Evolutionary conservation across 768 basidiomycete species (phyloP), one percentile per base, ranked within the genome.

Genomic region (Tricholoma terreum): DNA sequence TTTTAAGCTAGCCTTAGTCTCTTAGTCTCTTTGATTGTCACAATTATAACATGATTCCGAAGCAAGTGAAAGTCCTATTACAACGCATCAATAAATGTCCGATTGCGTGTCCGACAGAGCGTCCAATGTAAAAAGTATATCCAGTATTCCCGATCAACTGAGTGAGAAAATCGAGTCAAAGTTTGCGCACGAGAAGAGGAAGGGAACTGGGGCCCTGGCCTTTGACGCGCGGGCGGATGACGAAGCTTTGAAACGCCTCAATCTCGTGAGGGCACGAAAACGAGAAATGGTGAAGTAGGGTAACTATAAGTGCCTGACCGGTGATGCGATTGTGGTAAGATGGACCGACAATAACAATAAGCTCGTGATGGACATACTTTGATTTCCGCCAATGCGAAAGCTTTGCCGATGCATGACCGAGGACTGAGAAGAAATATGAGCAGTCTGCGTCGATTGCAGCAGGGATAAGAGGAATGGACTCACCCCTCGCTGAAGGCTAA

Each of bases 211-310:
- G 67, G 0, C 71, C 73, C 61, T 84, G 72, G 45, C 84, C 83
- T 60, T 71, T 72, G 55, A 87, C 66, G 33, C 84, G 77, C 34
- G 85, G 83, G 14, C 85, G 79, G 52, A 87, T 77, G 11, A 87
- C 85, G 58, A 86, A 86, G 52, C 84, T 84, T 61, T 85, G 83
- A 67, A 86, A 86, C 21, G 82, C 65, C 61, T 86, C 84, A 48
- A 86, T 85, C 34, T 84, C 73, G 50, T 73, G 63, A 19, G 73
- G 66, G 58, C 80, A 82, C 3, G 75, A 69, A 63, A 86, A 84
- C 7, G 78, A 74, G 65, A 84, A 87, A 33, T 80, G 78, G 31
- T 73, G 77, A 61, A 86, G 65, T 33, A 87, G 77, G 10, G 79
- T 76, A 21, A 81, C 67, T 27, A 77, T 72, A 52, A 84, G 70